Conservation (phyloP, 78 protist species). For the Tieghemostelium lacteum region DNA sequence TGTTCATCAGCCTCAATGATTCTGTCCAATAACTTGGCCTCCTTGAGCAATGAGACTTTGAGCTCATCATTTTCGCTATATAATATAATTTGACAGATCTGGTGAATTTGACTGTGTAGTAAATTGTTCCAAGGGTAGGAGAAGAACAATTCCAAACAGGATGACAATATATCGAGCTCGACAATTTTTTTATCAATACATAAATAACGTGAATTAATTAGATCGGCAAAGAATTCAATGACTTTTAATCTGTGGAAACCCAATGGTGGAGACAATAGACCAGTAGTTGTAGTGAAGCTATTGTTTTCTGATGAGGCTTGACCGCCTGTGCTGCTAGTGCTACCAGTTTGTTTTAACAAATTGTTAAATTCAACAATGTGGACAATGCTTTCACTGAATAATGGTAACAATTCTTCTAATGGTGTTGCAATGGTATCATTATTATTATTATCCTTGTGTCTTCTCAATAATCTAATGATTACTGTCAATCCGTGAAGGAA, state of each 20-base stretch:
- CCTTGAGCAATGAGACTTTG: constrained; percentile 43
- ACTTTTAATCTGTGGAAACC: constrained; percentile 81
- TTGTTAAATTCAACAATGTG: constrained; percentile 56
- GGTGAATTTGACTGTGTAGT: constrained; percentile 74
- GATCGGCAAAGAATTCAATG: constrained; percentile 79
- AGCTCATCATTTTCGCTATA: constrained; percentile 72
- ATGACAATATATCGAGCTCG: constrained; percentile 56
- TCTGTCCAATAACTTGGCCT: constrained; percentile 66
- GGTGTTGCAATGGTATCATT: constrained; percentile 11
- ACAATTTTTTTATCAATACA: constrained; percentile 80
- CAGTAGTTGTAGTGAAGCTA: constrained; percentile 81
- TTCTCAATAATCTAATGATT: constrained; percentile 77
- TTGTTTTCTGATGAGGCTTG: too few species aligned
- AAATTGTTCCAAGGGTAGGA: constrained; percentile 80
- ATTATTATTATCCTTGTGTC: constrained; percentile 54
- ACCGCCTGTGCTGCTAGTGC: too few species aligned
- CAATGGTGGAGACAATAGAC: constrained; percentile 73
- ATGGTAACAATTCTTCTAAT: constrained; percentile 30
- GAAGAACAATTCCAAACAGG: constrained; percentile 83
- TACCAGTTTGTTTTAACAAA: constrained; percentile 30
- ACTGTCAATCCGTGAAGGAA: constrained; percentile 79
- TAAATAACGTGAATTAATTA: constrained; percentile 79
- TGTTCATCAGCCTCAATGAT: constrained; percentile 67
- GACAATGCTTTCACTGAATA: constrained; percentile 45
- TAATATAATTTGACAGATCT: constrained; percentile 74